Evolutionary conservation across 495 filamentous ascomycete genomes (phyloP).

Genomic region (Pyronema omphalodes): DNA sequence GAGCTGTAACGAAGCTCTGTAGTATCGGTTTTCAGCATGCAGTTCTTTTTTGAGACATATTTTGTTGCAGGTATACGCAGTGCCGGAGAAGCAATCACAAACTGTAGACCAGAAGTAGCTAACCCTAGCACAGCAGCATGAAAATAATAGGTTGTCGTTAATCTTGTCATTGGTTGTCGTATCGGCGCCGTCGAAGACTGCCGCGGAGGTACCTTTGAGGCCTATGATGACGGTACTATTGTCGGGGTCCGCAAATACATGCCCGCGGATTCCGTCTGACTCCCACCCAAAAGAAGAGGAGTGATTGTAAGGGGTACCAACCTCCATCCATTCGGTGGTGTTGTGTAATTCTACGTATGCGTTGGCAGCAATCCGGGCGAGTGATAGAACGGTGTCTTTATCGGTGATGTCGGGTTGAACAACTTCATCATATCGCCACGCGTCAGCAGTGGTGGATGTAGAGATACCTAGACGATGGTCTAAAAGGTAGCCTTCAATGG

Average conservation of each 20-base stretch:
- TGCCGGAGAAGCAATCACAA: conserved; percentile 70
- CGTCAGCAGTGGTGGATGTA: conserved; percentile 38
- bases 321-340: conserved; percentile 65
- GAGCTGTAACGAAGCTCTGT: conserved; percentile 65
- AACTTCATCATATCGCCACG: conserved; percentile 71
- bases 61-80: conserved; percentile 66
- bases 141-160: conserved; percentile 95
- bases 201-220: conserved; percentile 75
- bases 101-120: conserved; percentile 77
- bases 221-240: conserved; percentile 82
- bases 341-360: conserved; percentile 62
- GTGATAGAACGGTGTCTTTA: conserved; percentile 61
- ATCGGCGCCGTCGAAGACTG: conserved; percentile 84
- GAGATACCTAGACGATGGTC: conserved; percentile 38
- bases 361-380: conserved; percentile 73
- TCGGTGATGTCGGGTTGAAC: conserved; percentile 66
- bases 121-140: conserved; percentile 90
- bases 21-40: conserved; percentile 71
- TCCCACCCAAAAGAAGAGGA: conserved; percentile 79
- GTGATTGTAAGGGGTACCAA: conserved; percentile 64
- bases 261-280: conserved; percentile 74
- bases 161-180: conserved; percentile 94
- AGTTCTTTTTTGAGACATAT: conserved; percentile 66
- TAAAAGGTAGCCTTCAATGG: conserved; percentile 58
- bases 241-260: conserved; percentile 70